These are phyloP conservation scores for Suillus subalutaceus DNA, from an alignment of 768 basidiomycete species.

Conservation along the genomic window DNA sequence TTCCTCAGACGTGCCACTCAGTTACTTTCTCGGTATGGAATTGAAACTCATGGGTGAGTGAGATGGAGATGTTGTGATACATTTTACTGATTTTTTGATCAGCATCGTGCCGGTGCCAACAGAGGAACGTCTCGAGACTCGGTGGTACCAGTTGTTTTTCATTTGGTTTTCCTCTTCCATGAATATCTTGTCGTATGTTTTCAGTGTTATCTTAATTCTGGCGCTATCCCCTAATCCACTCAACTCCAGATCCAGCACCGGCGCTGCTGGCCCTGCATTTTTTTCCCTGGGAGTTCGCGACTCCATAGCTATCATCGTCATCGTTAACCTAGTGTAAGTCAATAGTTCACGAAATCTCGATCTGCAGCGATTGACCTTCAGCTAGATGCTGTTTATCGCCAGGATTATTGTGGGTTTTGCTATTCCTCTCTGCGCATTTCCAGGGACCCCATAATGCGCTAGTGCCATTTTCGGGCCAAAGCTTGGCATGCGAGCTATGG, in stretches of 20 bases:
- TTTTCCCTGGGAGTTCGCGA: background rate
- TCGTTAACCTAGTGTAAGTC: background rate
- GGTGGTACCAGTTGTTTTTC: background rate
- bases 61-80: background rate
- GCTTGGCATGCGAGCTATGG: background rate
- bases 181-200: background rate
- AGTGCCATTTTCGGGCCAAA: background rate
- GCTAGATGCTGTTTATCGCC: background rate
- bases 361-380: background rate
- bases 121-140: background rate
- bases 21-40: background rate
- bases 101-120: background rate
- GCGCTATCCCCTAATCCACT: background rate
- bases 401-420: background rate
- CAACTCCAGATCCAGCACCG: background rate
- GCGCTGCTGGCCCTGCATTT: background rate
- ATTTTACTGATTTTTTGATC: background rate
- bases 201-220: background rate
- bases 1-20: background rate
- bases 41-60: background rate
- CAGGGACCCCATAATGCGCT: background rate
- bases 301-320: background rate
- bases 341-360: background rate
- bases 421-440: background rate
- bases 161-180: background rate